phyloP scores from a whole-genome alignment of 2,329 filamentous ascomycete genomes.

The Coniochaeta prunicola region DNA sequence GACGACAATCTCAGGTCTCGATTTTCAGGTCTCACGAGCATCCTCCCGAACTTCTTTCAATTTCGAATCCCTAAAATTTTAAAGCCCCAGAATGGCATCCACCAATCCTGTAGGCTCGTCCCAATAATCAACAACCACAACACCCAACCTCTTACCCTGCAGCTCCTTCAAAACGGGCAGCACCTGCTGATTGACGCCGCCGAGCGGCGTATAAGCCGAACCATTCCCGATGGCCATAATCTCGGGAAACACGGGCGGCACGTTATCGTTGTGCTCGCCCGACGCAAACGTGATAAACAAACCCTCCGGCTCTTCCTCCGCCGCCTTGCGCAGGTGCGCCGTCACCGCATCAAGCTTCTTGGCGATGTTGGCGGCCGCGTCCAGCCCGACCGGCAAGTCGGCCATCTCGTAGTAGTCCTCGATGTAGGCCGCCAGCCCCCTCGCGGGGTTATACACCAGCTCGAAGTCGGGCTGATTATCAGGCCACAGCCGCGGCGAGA shows the following conservation, averaged over 20 bases:
- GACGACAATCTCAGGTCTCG: too few relatives aligned
- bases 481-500: constrained; percentile 33
- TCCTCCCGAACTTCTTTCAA: neutral
- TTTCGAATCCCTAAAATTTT: neutral
- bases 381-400: constrained; percentile 18
- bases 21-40: too few relatives aligned
- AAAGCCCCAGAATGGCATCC: constrained; percentile 24
- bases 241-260: constrained; percentile 30
- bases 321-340: constrained; percentile 30
- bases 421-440: constrained; percentile 33
- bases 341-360: constrained; percentile 36
- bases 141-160: constrained; percentile 36
- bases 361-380: constrained; percentile 28
- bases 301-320: constrained; percentile 20
- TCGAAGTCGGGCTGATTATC: constrained; percentile 32
- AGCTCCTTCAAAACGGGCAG: constrained; percentile 21
- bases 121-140: constrained; percentile 46
- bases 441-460: constrained; percentile 30
- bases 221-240: constrained; percentile 39
- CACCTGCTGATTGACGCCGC: constrained; percentile 38
- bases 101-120: constrained; percentile 33
- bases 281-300: constrained; percentile 42
- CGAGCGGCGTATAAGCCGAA: constrained; percentile 23
- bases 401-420: constrained; percentile 40
- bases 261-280: constrained; percentile 30